Evolutionary conservation across 345 rosid genomes (phyloP).

Genomic region (Theobroma cacao): DNA sequence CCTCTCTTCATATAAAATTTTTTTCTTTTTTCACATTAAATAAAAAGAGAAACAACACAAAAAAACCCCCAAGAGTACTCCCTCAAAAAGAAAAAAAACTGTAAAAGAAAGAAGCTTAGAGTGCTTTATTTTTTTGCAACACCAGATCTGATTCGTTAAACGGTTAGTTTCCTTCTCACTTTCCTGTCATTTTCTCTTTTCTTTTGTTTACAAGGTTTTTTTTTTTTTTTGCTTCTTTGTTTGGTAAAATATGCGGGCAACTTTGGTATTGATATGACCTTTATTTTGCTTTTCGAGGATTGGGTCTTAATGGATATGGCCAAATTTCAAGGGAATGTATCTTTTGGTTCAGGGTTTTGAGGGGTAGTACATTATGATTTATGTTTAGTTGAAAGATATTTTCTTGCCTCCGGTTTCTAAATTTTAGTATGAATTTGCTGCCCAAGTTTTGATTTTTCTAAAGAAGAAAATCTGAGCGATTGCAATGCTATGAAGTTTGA

Average conservation of each 20-base stretch:
- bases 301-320: background rate
- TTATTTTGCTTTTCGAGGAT: background rate
- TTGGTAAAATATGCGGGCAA: background rate
- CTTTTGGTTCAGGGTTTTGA: background rate
- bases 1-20: background rate
- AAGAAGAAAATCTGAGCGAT: background rate
- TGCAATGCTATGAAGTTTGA: background rate
- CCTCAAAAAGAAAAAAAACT: background rate
- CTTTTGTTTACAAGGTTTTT: background rate
- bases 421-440: background rate
- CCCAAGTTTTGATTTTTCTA: background rate
- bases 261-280: background rate
- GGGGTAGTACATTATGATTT: background rate
- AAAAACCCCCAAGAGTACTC: background rate
- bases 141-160: constrained; percentile 7
- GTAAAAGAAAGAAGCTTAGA: background rate
- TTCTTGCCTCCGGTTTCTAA: background rate
- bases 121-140: background rate
- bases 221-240: background rate
- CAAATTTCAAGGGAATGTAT: background rate
- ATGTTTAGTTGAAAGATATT: background rate
- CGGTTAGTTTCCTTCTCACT: constrained; percentile 5
- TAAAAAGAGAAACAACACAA: background rate
- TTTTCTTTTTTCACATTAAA: background rate
- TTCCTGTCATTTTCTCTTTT: background rate